phyloP scores from a whole-genome alignment of 805 yeast species.

The Spencermartinsiella europaea region DNA sequence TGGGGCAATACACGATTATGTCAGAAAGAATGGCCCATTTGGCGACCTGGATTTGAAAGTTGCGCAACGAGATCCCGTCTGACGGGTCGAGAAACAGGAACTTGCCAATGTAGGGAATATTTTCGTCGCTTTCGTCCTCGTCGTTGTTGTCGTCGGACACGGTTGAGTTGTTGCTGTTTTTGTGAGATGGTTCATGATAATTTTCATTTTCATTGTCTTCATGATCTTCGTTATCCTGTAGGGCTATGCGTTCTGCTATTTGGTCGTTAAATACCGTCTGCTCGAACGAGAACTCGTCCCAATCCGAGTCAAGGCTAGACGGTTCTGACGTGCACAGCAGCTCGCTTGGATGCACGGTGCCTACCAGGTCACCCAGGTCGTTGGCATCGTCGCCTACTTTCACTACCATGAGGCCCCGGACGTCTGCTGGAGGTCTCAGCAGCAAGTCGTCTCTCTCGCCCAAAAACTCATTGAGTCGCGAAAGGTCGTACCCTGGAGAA shows the following conservation, averaged over 20 bases:
- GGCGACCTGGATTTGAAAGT: slow-evolving; percentile 82
- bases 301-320: not conserved
- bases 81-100: slow-evolving; percentile 62
- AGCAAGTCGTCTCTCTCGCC: slow-evolving; percentile 19
- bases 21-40: slow-evolving; percentile 72
- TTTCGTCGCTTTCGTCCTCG: not conserved
- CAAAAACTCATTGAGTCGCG: slow-evolving; percentile 20
- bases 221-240: not conserved
- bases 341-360: slow-evolving; percentile 23
- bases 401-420: slow-evolving; percentile 26
- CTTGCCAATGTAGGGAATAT: slow-evolving; percentile 12
- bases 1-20: slow-evolving; percentile 67
- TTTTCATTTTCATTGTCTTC: not conserved
- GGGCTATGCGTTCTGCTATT: not conserved
- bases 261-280: not conserved
- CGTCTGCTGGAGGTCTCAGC: slow-evolving; percentile 18
- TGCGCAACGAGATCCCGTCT: slow-evolving; percentile 70
- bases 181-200: too few species aligned
- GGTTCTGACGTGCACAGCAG: slow-evolving; percentile 10
- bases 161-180: not conserved
- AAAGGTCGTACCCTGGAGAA: slow-evolving; percentile 21
- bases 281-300: not conserved
- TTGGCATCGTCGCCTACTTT: slow-evolving; percentile 23
- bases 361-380: slow-evolving; percentile 21
- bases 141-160: not conserved